These are phyloP conservation scores for Strobilomyces dryophilus DNA, from an alignment of 768 basidiomycete genomes.

Conservation along the genomic window DNA sequence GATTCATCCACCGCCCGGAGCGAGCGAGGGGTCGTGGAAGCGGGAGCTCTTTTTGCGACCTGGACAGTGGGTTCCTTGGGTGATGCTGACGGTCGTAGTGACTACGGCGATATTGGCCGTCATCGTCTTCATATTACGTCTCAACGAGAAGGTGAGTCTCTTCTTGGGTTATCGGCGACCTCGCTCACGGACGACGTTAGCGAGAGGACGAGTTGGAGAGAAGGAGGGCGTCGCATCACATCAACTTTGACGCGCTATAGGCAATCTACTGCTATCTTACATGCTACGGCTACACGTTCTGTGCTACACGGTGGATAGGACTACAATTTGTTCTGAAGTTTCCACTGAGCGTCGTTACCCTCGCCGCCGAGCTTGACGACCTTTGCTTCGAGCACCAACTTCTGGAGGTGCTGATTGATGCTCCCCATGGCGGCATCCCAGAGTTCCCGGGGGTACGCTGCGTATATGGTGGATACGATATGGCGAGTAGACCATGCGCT, in stretches of 20 bases:
- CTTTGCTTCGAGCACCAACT: slow-evolving; percentile 61
- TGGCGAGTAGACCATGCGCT: slow-evolving; percentile 58
- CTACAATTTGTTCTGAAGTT: slow-evolving; percentile 16
- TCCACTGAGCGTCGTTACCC: slow-evolving; percentile 50
- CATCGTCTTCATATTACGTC: slow-evolving; percentile 82
- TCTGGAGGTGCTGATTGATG: slow-evolving; percentile 67
- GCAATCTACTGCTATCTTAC: slow-evolving; percentile 12
- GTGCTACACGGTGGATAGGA: not conserved
- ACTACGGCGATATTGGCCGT: slow-evolving; percentile 70
- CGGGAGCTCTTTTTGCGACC: slow-evolving; percentile 88
- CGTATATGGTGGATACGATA: slow-evolving; percentile 65
- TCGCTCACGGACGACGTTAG: slow-evolving; percentile 36
- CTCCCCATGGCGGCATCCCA: slow-evolving; percentile 71
- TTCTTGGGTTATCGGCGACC: not conserved
- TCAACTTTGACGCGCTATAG: slow-evolving; percentile 94
- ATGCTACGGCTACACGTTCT: slow-evolving; percentile 11
- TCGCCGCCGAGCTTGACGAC: slow-evolving; percentile 52
- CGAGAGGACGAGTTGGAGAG: slow-evolving; percentile 92
- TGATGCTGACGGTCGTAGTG: slow-evolving; percentile 80
- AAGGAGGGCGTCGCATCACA: slow-evolving; percentile 84
- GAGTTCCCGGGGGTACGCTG: slow-evolving; percentile 62
- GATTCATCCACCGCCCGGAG: slow-evolving; percentile 71
- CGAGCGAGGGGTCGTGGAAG: slow-evolving; percentile 63
- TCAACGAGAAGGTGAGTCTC: slow-evolving; percentile 82
- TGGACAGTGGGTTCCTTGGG: slow-evolving; percentile 97